Evolutionary conservation across 306 rosid species (phyloP).

Genomic region (Rosa lucieae): DNA sequence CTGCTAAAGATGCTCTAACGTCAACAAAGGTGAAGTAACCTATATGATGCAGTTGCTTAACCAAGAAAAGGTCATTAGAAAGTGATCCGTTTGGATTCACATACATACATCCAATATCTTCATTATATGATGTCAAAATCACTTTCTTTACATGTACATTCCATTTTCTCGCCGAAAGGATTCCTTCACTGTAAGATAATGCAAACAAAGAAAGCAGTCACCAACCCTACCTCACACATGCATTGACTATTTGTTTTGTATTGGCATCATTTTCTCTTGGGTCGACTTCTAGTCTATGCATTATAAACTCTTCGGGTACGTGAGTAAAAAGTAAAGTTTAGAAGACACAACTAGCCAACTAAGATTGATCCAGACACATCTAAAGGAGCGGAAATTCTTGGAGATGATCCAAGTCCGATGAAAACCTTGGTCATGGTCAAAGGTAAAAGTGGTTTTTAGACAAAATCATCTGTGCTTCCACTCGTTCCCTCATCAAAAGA

Average conservation of each 20-base stretch:
- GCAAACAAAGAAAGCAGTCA: background rate
- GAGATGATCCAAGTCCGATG: background rate
- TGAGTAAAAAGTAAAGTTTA: background rate
- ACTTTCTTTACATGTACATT: background rate
- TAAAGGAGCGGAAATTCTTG: background rate
- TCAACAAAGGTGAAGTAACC: background rate
- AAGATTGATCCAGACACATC: background rate
- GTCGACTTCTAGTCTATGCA: background rate
- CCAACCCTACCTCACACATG: background rate
- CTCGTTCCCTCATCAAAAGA: background rate
- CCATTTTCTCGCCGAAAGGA: conserved; percentile 13
- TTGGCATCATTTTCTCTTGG: background rate
- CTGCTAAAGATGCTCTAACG: too few species aligned
- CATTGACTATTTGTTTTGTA: background rate
- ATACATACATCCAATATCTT: background rate
- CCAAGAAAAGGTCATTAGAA: background rate
- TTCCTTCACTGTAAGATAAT: background rate
- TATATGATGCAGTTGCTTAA: background rate
- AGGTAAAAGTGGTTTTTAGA: background rate
- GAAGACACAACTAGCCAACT: background rate
- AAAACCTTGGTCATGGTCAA: background rate
- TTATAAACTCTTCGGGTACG: background rate
- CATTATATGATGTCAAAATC: background rate
- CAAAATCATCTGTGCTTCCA: conserved; percentile 6
- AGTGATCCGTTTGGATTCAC: background rate